Conservation (phyloP, 345 rosid genomes). For the Triadica sebifera region DNA sequence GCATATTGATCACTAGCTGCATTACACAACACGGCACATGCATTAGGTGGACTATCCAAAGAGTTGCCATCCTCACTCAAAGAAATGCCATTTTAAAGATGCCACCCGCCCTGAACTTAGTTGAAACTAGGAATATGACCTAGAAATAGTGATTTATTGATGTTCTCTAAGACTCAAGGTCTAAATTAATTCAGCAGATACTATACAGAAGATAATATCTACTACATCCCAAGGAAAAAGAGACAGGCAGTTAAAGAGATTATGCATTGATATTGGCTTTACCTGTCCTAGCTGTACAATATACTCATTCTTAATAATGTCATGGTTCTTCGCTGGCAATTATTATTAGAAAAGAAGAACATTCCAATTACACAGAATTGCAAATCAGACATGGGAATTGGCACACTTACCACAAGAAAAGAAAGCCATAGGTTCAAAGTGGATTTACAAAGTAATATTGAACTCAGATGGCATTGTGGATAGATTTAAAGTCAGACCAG, state of each 20-base stretch:
- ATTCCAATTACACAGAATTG: too few relatives aligned
- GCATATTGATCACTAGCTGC: constrained; percentile 91
- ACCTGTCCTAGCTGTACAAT: constrained; percentile 80
- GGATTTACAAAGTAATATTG: background rate
- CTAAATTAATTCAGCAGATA: background rate
- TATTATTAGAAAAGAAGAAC: too few relatives aligned
- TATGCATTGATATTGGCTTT: constrained; percentile 6
- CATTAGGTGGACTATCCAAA: constrained; percentile 24
- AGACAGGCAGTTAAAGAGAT: background rate
- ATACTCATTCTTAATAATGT: constrained; percentile 65
- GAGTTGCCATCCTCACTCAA: constrained; percentile 14
- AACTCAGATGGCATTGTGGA: background rate
- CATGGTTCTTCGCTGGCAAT: constrained; percentile 58
- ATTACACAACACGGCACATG: constrained; percentile 23
- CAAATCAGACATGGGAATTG: background rate
- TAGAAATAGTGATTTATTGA: background rate
- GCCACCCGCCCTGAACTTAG: background rate
- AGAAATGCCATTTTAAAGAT: background rate
- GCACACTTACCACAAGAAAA: background rate
- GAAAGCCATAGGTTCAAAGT: background rate
- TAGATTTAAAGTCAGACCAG: background rate
- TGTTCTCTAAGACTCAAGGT: background rate
- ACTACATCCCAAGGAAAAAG: background rate
- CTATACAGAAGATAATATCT: background rate
- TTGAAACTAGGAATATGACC: background rate